Evolutionary conservation across 257 asterid species (phyloP).

Genomic region (Linaria vulgaris): DNA sequence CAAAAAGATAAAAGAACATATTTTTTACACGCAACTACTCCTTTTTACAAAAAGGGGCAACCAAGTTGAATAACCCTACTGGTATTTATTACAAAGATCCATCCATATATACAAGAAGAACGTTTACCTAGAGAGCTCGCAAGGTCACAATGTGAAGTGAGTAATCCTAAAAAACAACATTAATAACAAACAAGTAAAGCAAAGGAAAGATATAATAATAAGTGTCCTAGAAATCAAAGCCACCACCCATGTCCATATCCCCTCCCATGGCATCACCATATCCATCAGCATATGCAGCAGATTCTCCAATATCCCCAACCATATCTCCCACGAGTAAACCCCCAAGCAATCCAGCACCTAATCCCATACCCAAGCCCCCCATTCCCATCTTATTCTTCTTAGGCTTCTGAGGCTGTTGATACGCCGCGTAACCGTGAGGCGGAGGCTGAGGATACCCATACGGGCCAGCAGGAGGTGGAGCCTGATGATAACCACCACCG

Average conservation of each 20-base stretch:
- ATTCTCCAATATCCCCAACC: conserved; percentile 39
- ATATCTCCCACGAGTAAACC: conserved; percentile 84
- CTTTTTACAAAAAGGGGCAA: too few relatives aligned
- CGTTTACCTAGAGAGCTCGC: too few relatives aligned
- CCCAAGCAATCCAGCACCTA: conserved; percentile 90
- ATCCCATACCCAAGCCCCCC: conserved; percentile 74
- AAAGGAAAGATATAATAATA: too few relatives aligned
- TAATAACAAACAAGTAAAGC: too few relatives aligned
- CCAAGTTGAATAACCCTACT: too few relatives aligned
- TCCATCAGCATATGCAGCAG: conserved; percentile 46
- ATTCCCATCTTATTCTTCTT: conserved; percentile 52
- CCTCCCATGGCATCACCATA: conserved; percentile 53
- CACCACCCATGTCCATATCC: conserved; percentile 32
- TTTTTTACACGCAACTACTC: too few relatives aligned
- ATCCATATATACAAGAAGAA: too few relatives aligned
- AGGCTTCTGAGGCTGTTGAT: conserved; percentile 48
- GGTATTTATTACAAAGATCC: too few relatives aligned
- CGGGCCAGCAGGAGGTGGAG: conserved; percentile 34
- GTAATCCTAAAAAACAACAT: too few relatives aligned
- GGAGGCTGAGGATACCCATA: conserved; percentile 33
- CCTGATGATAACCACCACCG: conserved; percentile 49
- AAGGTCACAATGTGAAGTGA: too few relatives aligned
- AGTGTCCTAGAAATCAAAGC: conserved; percentile 31
- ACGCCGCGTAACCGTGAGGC: conserved; percentile 36
- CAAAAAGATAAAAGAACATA: too few relatives aligned